Conservation (phyloP, 148 eudicot species). For the Cornus florida region DNA sequence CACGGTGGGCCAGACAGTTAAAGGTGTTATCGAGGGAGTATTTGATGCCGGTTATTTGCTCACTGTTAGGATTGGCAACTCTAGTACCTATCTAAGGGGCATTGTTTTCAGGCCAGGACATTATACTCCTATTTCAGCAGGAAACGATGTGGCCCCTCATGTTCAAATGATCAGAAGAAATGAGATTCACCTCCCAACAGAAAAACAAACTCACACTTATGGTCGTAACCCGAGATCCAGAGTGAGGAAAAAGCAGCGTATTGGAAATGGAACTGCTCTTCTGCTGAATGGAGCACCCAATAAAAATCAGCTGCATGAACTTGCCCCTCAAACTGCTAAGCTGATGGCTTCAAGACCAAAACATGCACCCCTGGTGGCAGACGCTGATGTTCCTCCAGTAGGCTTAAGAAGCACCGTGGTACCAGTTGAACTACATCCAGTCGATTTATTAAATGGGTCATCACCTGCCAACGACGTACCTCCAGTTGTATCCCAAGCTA, state of each 20-base stretch:
- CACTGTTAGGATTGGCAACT: slow-evolving; percentile 62
- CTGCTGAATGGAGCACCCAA: slow-evolving; percentile 41
- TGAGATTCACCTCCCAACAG: slow-evolving; percentile 44
- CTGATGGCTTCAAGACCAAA: slow-evolving; percentile 29
- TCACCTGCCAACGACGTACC: slow-evolving; percentile 34
- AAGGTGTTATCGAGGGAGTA: slow-evolving; percentile 45
- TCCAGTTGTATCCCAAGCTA: slow-evolving; percentile 39
- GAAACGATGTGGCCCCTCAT: slow-evolving; percentile 82
- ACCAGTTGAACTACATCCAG: slow-evolving; percentile 72
- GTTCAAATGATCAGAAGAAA: slow-evolving; percentile 66
- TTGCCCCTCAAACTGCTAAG: slow-evolving; percentile 6
- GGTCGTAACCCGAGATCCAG: slow-evolving; percentile 32
- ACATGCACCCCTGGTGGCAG: slow-evolving; percentile 32
- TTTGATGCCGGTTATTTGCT: slow-evolving; percentile 57
- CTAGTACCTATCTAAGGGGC: slow-evolving; percentile 65
- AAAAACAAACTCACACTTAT: slow-evolving; percentile 21
- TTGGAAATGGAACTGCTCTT: slow-evolving; percentile 20
- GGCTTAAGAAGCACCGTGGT: slow-evolving; percentile 65
- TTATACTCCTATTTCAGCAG: slow-evolving; percentile 67
- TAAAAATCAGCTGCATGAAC: slow-evolving; percentile 24
- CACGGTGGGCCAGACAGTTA: slow-evolving; percentile 48
- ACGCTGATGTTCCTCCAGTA: slow-evolving; percentile 38
- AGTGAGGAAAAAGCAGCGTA: slow-evolving; percentile 30
- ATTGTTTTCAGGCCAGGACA: slow-evolving; percentile 91
- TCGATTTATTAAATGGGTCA: slow-evolving; percentile 43